Base-by-base conservation (phyloP, 2,329 filamentous ascomycete species). In the Aspergillus piperis region DNA sequence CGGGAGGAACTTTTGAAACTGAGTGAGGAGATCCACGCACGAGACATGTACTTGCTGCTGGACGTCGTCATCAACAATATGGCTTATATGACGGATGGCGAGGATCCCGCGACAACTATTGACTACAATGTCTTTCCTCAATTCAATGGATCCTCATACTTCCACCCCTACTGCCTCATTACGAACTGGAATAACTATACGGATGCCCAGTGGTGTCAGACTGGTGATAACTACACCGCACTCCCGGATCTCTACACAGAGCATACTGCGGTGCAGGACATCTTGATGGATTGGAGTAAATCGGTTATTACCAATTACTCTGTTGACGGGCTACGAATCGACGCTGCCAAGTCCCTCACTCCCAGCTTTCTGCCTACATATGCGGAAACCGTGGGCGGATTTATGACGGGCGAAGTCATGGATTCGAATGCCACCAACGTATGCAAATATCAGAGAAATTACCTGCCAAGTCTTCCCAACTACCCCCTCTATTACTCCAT, bases 21-120 rank as follows among this genome's bases (percentile, higher is more conserved):
- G 10, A 77, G 76, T 38, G 71, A 69, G 39, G 77, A 79, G 7
- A 68, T 83, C 11, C 82, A 84, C 66, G 64, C 62, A 8, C 75
- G 70, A 64, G 80, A 75, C 60, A 84, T 80, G 81, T 83, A 80
- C 62, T 64, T 84, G 11, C 82, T 84, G 81, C 75, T 83, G 44
- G 82, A 84, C 63, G 76, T 82, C 1, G 81, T 83, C 8, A 77
- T 81, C 41, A 84, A 84, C 66, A 80, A 84, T 55, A 75, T 80
- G 73, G 78, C 70, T 8, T 73, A 67, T 10, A 69, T 71, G 8
- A 71, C 68, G 2, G 66, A 73, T 53, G 68, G 67, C 4, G 65
- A 65, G 25, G 55, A 70, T 32, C 70, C 71, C 1, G 64, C 64
- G 15, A 68, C 63, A 1, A 55, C 59, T 32, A 57, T 73, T 23